A percentile compares a stretch with the other conserved stretches of the same genome.
Conservation (phyloP, 148 eudicot species). For the Camellia sinensis region DNA sequence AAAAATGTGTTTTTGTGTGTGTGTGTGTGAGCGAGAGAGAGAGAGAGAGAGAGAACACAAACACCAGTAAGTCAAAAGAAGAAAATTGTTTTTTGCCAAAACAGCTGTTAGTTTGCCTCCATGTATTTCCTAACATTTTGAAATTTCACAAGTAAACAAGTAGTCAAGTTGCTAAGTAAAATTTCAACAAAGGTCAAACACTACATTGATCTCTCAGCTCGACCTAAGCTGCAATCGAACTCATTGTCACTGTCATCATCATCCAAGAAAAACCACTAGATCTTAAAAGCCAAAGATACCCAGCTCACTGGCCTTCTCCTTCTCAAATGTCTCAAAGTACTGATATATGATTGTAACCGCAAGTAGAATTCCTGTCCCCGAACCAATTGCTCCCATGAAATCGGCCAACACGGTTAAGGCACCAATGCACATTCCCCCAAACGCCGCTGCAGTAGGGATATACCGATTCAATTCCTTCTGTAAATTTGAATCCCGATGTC, state of each 20-base stretch:
- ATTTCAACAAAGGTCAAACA: neutral
- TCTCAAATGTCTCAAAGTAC: slow-evolving; percentile 89
- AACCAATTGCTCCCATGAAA: slow-evolving; percentile 94
- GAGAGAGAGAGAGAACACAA: too few species aligned
- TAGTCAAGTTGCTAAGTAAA: neutral
- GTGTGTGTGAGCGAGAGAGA: too few species aligned
- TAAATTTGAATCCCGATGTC: slow-evolving; percentile 73
- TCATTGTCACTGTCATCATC: neutral
- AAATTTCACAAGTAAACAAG: neutral
- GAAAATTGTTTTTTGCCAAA: neutral
- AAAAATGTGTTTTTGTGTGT: too few species aligned
- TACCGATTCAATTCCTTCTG: slow-evolving; percentile 89
- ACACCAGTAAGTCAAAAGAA: neutral
- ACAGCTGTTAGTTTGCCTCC: neutral
- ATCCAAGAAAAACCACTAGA: neutral
- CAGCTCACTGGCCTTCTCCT: slow-evolving; percentile 82
- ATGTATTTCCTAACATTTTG: neutral
- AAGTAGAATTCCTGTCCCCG: slow-evolving; percentile 79
- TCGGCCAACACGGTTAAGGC: slow-evolving; percentile 83
- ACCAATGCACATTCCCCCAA: slow-evolving; percentile 88
- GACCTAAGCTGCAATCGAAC: neutral
- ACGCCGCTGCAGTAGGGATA: slow-evolving; percentile 84
- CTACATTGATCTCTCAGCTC: neutral
- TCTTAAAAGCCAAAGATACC: slow-evolving; percentile 80
- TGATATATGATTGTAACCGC: slow-evolving; percentile 87